phyloP scores from a whole-genome alignment of 179 eudicot species.

The Patellifolia procumbens region DNA sequence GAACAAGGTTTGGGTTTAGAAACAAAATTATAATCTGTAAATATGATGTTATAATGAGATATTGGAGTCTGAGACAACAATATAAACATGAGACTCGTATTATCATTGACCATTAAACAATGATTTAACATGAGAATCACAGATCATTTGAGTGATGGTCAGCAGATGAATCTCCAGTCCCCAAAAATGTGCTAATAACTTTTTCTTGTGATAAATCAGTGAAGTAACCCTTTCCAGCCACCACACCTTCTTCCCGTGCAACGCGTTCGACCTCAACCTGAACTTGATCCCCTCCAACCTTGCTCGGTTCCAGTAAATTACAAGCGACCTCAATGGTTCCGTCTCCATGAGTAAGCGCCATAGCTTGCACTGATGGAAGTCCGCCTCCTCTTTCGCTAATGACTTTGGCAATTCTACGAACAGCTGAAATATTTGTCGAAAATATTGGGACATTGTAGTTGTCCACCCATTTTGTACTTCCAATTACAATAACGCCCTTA shows the following conservation, averaged over 20 bases:
- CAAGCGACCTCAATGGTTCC: conserved; percentile 78
- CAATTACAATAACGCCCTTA: conserved; percentile 65
- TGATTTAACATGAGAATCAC: no score
- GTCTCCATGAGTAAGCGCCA: conserved; percentile 83
- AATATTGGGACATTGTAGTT: conserved; percentile 83
- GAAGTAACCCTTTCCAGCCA: no score
- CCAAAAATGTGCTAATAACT: conserved; percentile 48
- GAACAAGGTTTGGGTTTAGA: no score
- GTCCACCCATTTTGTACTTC: conserved; percentile 85
- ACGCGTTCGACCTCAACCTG: conserved; percentile 67
- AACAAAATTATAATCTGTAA: no score
- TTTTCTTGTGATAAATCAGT: conserved; percentile 52
- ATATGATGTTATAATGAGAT: no score
- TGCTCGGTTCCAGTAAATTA: no score
- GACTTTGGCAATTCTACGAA: conserved; percentile 61
- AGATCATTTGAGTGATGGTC: background rate
- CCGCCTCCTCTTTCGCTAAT: conserved; percentile 85
- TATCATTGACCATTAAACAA: no score
- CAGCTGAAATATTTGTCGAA: conserved; percentile 53
- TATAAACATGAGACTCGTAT: no score
- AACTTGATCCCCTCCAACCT: conserved; percentile 59
- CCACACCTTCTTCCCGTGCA: conserved; percentile 57
- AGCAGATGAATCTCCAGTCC: conserved; percentile 29
- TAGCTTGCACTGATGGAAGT: conserved; percentile 75
- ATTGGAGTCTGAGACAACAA: no score